These are phyloP conservation scores for Persicaria maculosa DNA, from an alignment of 148 eudicot genomes.

Conservation along the genomic window DNA sequence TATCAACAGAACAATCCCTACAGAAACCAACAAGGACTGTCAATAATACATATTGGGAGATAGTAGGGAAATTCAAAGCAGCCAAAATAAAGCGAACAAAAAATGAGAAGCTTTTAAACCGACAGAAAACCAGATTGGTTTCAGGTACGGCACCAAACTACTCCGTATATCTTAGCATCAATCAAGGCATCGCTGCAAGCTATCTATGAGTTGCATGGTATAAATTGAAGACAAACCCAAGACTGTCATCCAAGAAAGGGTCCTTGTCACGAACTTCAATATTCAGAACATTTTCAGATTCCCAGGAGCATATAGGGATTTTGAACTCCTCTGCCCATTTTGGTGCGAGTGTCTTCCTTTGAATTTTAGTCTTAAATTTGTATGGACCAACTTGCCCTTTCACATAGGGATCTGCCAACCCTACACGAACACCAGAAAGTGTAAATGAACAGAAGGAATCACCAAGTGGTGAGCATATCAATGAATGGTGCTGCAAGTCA, in stretches of 20 bases:
- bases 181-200: background rate
- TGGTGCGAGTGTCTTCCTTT: conserved; percentile 73
- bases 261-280: conserved; percentile 90
- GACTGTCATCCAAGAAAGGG: conserved; percentile 58
- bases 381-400: conserved; percentile 72
- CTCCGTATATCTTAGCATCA: too few relatives aligned
- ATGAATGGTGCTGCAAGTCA: background rate
- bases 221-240: conserved; percentile 21
- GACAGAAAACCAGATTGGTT: background rate
- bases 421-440: background rate
- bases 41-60: background rate
- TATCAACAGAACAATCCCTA: conserved; percentile 56
- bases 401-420: conserved; percentile 83
- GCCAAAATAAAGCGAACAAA: background rate
- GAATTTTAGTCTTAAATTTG: conserved; percentile 66
- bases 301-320: conserved; percentile 78
- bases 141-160: background rate
- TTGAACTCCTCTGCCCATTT: conserved; percentile 90
- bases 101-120: background rate
- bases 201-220: background rate
- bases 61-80: background rate
- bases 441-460: background rate
- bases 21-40: background rate
- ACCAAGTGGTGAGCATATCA: background rate
- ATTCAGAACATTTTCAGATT: conserved; percentile 45